Percentiles rank a stretch among this genome's conserved stretches.
phyloP scores from a whole-genome alignment of 2,329 filamentous ascomycete genomes.

The Daldinia eschscholtzii region DNA sequence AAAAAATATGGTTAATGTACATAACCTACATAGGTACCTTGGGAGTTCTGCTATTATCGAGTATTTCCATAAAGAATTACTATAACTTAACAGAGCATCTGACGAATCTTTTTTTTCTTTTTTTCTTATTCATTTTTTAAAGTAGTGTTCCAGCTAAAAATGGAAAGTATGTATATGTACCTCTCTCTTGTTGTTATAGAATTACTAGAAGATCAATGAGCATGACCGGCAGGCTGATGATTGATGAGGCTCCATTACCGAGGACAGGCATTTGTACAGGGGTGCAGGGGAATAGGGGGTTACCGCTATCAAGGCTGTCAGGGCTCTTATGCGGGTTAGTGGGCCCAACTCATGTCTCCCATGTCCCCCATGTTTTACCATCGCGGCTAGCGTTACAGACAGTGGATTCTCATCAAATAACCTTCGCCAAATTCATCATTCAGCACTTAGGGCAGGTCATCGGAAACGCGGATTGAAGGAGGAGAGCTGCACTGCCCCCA shows the following conservation, averaged over 20 bases:
- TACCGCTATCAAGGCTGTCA: conserved; percentile 25
- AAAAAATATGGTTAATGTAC: conserved; percentile 18
- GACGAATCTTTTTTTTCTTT: too few relatives aligned
- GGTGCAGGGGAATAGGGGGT: conserved; percentile 25
- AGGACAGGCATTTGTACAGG: conserved; percentile 27
- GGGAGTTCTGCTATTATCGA: too few relatives aligned
- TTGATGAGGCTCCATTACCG: conserved; percentile 38
- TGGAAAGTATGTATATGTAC: conserved; percentile 8
- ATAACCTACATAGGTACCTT: neutral
- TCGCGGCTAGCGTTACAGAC: conserved; percentile 43
- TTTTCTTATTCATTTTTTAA: neutral
- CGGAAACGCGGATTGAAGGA: conserved; percentile 41
- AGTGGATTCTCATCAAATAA: conserved; percentile 40
- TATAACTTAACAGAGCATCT: too few relatives aligned
- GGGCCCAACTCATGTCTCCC: conserved; percentile 19
- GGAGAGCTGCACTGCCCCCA: conserved; percentile 34
- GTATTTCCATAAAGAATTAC: too few relatives aligned
- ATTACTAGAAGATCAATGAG: conserved; percentile 1
- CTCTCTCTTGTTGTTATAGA: neutral
- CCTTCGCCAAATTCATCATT: conserved; percentile 32
- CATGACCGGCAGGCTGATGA: conserved; percentile 2
- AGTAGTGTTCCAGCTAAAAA: neutral
- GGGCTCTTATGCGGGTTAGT: conserved; percentile 28
- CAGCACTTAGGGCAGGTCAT: conserved; percentile 24
- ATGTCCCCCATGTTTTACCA: conserved; percentile 42